Percentiles rank a stretch among this genome's conserved stretches.
Evolutionary conservation across 2,329 filamentous ascomycete species (phyloP).

Genomic region (Volutella citrinella): DNA sequence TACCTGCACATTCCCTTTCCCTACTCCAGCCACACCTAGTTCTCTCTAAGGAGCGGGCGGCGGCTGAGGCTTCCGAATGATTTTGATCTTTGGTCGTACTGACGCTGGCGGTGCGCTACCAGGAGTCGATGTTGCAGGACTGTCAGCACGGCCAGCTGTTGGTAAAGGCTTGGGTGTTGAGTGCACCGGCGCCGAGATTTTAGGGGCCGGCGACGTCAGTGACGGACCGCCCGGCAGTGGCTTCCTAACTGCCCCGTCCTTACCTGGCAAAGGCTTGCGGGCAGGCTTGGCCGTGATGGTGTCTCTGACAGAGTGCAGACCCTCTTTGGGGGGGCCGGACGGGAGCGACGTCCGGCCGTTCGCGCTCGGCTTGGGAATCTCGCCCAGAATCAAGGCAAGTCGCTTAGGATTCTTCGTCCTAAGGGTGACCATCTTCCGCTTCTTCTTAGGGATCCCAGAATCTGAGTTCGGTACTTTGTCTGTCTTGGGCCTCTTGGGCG

Average conservation of each 20-base stretch:
- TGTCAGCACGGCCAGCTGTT: conserved; percentile 4
- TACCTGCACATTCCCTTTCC: no score
- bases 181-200: conserved; percentile 22
- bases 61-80: conserved; percentile 34
- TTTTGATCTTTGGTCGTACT: conserved; percentile 35
- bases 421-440: conserved; percentile 35
- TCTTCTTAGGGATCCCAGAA: conserved; percentile 25
- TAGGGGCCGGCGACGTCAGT: conserved; percentile 24
- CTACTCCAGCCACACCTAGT: no score
- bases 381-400: conserved; percentile 32
- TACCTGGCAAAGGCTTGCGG: conserved; percentile 34
- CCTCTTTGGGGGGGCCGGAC: conserved; percentile 25
- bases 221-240: conserved; percentile 30
- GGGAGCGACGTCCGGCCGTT: conserved; percentile 32
- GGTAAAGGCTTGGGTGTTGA: conserved; percentile 19
- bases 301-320: conserved; percentile 24
- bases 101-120: conserved; percentile 15
- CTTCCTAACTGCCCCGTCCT: conserved; percentile 25
- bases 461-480: conserved; percentile 26
- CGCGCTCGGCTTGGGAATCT: conserved; percentile 17
- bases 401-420: conserved; percentile 33
- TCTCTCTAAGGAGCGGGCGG: conserved; percentile 23
- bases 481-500: conserved; percentile 38
- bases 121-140: conserved; percentile 22
- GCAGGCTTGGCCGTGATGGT: conserved; percentile 32